Evolutionary conservation across 148 eudicot species (phyloP).

Genomic region (Silene latifolia): DNA sequence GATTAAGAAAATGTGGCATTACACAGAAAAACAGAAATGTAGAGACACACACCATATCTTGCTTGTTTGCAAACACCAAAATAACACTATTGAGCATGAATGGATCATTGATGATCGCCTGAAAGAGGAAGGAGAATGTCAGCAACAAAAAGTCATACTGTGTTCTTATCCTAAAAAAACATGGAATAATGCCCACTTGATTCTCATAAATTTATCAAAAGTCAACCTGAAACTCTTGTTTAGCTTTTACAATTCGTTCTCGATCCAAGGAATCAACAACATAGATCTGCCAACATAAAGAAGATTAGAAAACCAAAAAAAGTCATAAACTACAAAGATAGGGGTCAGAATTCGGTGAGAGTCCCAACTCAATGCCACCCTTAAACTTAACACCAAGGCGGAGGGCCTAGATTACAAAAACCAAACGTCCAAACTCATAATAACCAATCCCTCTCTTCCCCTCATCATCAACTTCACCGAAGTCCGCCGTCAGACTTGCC

Average conservation of each 20-base stretch:
- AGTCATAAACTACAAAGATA: background rate
- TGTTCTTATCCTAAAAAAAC: background rate
- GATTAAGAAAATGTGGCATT: background rate
- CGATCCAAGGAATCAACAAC: slow-evolving; percentile 99
- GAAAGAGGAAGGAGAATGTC: slow-evolving; percentile 34
- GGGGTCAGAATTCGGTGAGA: background rate
- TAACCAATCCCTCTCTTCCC: background rate
- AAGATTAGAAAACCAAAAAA: slow-evolving; percentile 1
- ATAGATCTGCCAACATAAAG: slow-evolving; percentile 61
- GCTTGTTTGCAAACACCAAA: slow-evolving; percentile 97
- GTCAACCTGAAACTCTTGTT: slow-evolving; percentile 86
- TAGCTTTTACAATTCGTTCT: slow-evolving; percentile 90
- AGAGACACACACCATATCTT: slow-evolving; percentile 75
- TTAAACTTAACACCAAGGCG: background rate
- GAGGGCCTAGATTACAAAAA: background rate
- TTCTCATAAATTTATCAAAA: slow-evolving; percentile 15
- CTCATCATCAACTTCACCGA: background rate
- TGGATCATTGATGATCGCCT: slow-evolving; percentile 91
- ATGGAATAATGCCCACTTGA: slow-evolving; percentile 16
- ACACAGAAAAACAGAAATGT: slow-evolving; percentile 3
- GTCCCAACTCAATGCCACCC: background rate
- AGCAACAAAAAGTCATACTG: slow-evolving; percentile 12
- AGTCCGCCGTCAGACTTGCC: background rate
- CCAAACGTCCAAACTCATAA: background rate
- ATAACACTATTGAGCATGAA: slow-evolving; percentile 95